phyloP scores from a whole-genome alignment of 2,329 filamentous ascomycete genomes.

The Neofusicoccum ribis region DNA sequence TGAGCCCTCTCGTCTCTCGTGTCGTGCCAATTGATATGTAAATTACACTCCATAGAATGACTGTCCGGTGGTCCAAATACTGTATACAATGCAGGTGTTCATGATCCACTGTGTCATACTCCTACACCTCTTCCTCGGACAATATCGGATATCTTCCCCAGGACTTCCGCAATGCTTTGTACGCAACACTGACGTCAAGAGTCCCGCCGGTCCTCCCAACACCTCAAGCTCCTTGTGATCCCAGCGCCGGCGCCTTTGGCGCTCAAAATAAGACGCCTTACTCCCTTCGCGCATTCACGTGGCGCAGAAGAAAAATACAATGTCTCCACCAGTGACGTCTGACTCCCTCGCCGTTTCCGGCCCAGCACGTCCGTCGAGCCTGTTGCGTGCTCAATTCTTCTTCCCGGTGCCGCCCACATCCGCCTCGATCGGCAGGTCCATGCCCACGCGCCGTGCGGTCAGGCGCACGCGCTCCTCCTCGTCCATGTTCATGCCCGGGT shows the following conservation, averaged over 20 bases:
- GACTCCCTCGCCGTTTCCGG: not conserved
- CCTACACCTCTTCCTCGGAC: not conserved
- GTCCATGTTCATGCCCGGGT: conserved; percentile 86
- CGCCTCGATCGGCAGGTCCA: conserved; percentile 68
- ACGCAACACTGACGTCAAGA: conserved; percentile 4
- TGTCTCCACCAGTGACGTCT: not conserved
- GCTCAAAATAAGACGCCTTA: no score
- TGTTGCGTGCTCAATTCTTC: not conserved
- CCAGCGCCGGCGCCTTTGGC: not conserved
- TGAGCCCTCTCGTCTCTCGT: no score
- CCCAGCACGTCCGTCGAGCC: not conserved
- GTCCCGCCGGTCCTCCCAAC: not conserved
- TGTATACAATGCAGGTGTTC: not conserved
- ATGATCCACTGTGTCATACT: not conserved
- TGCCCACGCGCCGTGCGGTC: conserved; percentile 83
- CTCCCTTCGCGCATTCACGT: not conserved
- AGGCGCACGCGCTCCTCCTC: conserved; percentile 80
- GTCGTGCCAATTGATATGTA: no score
- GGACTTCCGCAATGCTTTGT: not conserved
- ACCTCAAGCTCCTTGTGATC: not conserved
- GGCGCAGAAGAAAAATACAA: not conserved
- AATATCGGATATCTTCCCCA: not conserved
- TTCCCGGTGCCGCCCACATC: not conserved
- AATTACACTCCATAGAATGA: no score
- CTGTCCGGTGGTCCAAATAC: no score